phyloP scores from a whole-genome alignment of 306 rosid species.

The Pachyrhizus erosus region DNA sequence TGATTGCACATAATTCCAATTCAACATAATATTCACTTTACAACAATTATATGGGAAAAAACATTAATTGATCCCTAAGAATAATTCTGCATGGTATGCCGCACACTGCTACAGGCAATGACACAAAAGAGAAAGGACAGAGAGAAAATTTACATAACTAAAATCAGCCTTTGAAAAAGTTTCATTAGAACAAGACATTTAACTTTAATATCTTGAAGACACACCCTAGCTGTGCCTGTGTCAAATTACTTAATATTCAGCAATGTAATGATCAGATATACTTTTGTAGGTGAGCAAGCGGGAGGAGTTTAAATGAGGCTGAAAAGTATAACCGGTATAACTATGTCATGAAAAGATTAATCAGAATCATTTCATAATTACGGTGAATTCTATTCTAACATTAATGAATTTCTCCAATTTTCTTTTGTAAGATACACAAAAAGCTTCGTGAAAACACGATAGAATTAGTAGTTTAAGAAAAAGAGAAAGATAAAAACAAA shows the following conservation, averaged over 20 bases:
- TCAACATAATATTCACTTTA: conserved; percentile 20
- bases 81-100: background rate
- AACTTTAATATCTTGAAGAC: background rate
- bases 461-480: background rate
- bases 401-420: conserved; percentile 9
- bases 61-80: conserved; percentile 20
- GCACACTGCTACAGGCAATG: background rate
- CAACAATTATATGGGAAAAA: background rate
- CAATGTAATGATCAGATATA: background rate
- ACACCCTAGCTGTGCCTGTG: conserved; percentile 6
- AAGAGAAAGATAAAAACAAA: conserved; percentile 4
- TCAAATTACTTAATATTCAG: background rate
- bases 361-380: conserved; percentile 14
- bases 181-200: conserved; percentile 2
- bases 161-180: background rate
- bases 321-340: conserved; percentile 5
- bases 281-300: background rate
- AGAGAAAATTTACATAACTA: conserved; percentile 4
- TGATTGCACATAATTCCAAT: conserved; percentile 18
- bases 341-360: too few species aligned
- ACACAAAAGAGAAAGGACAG: background rate
- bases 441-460: background rate
- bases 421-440: conserved; percentile 2
- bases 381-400: background rate
- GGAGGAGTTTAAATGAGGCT: background rate